A percentile compares a stretch with the other conserved stretches of the same genome.
phyloP scores from a whole-genome alignment of 768 basidiomycete genomes.

The Amanita pseudoporphyria region DNA sequence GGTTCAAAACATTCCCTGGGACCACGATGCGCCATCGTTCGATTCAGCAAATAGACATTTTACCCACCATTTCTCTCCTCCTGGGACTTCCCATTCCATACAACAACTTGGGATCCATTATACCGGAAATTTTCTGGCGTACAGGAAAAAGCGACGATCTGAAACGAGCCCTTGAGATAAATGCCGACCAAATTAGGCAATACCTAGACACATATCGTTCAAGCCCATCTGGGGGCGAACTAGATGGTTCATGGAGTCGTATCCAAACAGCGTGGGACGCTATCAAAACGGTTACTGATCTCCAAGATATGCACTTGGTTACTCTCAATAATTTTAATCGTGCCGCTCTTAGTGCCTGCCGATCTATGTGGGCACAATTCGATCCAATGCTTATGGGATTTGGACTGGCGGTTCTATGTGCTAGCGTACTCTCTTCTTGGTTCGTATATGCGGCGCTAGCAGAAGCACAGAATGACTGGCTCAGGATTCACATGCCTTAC shows the following conservation, averaged over 20 bases:
- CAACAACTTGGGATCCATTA: slow-evolving; percentile 86
- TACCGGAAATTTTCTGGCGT: slow-evolving; percentile 84
- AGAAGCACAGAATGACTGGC: slow-evolving; percentile 26
- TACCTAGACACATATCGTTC: slow-evolving; percentile 75
- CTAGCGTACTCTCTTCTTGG: slow-evolving; percentile 47
- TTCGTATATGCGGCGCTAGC: slow-evolving; percentile 43
- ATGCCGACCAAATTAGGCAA: slow-evolving; percentile 61
- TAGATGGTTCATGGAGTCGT: slow-evolving; percentile 52
- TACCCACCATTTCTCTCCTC: slow-evolving; percentile 80
- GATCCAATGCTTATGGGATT: slow-evolving; percentile 66
- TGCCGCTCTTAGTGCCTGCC: slow-evolving; percentile 58
- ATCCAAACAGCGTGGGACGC: slow-evolving; percentile 40
- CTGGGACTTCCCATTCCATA: slow-evolving; percentile 92
- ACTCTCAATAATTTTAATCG: slow-evolving; percentile 45
- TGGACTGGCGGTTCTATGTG: slow-evolving; percentile 54
- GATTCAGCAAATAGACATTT: slow-evolving; percentile 89
- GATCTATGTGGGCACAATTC: slow-evolving; percentile 93
- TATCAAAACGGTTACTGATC: slow-evolving; percentile 14
- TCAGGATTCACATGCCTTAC: slow-evolving; percentile 20
- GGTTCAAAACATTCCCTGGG: slow-evolving; percentile 51
- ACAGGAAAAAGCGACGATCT: slow-evolving; percentile 31
- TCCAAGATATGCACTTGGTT: slow-evolving; percentile 25
- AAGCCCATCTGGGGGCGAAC: slow-evolving; percentile 61
- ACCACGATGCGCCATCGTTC: slow-evolving; percentile 43
- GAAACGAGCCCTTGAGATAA: slow-evolving; percentile 53